Evolutionary conservation across 1,284 basidiomycete species (phyloP).

Genomic region (Flammula alnicola): DNA sequence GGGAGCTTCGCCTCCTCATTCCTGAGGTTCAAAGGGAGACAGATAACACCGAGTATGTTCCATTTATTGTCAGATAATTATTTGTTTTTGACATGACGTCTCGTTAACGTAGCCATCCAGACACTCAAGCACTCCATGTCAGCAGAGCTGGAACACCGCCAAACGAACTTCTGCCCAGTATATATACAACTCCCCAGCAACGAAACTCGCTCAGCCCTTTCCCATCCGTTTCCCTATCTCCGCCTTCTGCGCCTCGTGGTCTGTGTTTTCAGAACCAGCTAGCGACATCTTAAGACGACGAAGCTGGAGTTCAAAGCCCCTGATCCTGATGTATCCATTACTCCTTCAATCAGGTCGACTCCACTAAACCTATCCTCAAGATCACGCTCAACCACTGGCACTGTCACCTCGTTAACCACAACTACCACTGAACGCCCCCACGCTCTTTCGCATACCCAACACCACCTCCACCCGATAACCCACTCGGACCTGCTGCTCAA

Average conservation of each 20-base stretch:
- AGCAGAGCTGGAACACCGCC: background rate
- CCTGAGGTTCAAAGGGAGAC: slow-evolving; percentile 1
- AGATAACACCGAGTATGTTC: background rate
- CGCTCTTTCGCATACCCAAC: slow-evolving; percentile 21
- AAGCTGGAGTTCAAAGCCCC: slow-evolving; percentile 1
- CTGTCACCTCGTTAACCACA: background rate
- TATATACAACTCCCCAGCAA: background rate
- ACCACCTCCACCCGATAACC: slow-evolving; percentile 47
- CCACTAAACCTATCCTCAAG: background rate
- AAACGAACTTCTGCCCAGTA: background rate
- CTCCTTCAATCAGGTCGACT: background rate
- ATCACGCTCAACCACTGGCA: background rate
- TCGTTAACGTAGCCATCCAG: background rate
- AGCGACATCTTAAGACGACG: background rate
- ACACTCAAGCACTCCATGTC: background rate
- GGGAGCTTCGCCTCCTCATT: slow-evolving; percentile 7
- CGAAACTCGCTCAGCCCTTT: background rate
- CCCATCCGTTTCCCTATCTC: slow-evolving; percentile 1
- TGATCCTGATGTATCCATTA: background rate
- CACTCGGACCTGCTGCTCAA: slow-evolving; percentile 54
- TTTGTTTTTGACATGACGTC: background rate
- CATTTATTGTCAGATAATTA: background rate
- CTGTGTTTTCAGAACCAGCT: background rate
- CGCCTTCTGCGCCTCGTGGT: background rate
- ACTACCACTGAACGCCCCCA: background rate